phyloP scores from a whole-genome alignment of 1,284 basidiomycete genomes.

The Ustilago curta region DNA sequence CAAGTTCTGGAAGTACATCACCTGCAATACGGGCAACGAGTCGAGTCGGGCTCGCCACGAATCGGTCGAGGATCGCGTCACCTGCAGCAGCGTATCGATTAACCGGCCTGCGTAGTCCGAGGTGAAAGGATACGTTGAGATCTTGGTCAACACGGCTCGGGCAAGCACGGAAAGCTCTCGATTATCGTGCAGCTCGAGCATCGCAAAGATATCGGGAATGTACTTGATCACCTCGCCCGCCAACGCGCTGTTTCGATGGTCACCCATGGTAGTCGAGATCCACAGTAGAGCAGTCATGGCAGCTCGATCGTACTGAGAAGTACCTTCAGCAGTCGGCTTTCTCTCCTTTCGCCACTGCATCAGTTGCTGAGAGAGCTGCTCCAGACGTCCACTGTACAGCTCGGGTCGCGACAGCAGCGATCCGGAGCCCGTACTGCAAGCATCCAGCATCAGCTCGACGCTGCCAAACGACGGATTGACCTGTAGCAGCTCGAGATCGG shows the following conservation, averaged over 20 bases:
- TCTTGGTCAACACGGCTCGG: constrained; percentile 56
- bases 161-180: constrained; percentile 60
- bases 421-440: constrained; percentile 74
- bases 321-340: constrained; percentile 69
- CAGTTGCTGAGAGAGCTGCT: constrained; percentile 63
- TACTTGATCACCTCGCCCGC: constrained; percentile 59
- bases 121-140: constrained; percentile 60
- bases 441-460: constrained; percentile 76
- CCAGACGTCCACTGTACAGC: constrained; percentile 73
- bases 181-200: constrained; percentile 68
- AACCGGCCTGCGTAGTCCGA: constrained; percentile 48
- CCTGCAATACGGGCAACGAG: constrained; percentile 63
- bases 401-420: constrained; percentile 74
- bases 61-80: constrained; percentile 53
- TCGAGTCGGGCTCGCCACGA: constrained; percentile 67
- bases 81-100: constrained; percentile 53
- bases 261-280: constrained; percentile 65
- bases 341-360: constrained; percentile 64
- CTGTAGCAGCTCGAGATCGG: constrained; percentile 69
- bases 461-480: constrained; percentile 80
- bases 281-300: constrained; percentile 63
- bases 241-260: constrained; percentile 63
- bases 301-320: constrained; percentile 64
- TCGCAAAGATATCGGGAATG: constrained; percentile 65
- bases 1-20: constrained; percentile 68